Conservation (phyloP, 768 basidiomycete genomes). For the Phylloporus sp. region DNA sequence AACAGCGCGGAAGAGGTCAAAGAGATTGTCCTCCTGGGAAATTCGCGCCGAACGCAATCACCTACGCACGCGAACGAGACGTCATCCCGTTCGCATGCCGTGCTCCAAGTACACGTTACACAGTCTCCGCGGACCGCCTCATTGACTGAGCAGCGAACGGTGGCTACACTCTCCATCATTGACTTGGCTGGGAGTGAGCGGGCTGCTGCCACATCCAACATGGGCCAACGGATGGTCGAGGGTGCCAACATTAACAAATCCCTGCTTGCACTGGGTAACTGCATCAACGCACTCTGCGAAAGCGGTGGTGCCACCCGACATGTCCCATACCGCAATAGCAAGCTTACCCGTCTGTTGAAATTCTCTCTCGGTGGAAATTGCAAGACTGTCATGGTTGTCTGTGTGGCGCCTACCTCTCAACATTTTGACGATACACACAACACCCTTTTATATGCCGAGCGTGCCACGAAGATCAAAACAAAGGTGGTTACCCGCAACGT, state of each 20-base stretch:
- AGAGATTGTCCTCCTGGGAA: constrained; percentile 86
- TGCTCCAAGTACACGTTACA: constrained; percentile 91
- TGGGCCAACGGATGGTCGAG: constrained; percentile 97
- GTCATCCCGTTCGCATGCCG: constrained; percentile 95
- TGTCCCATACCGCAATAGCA: constrained; percentile 96
- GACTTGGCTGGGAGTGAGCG: constrained; percentile 97
- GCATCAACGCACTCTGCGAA: constrained; percentile 97
- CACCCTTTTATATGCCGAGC: constrained; percentile 94
- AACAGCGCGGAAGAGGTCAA: constrained; percentile 89
- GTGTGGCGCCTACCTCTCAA: constrained; percentile 88
- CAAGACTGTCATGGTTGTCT: constrained; percentile 99
- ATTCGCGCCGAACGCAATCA: constrained; percentile 84
- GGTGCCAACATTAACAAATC: constrained; percentile 99
- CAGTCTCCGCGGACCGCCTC: constrained; percentile 85
- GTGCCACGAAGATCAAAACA: constrained; percentile 97
- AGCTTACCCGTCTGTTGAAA: constrained; percentile 94
- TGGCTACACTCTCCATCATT: constrained; percentile 95
- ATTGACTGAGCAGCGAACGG: constrained; percentile 73
- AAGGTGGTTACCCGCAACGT: constrained; percentile 95
- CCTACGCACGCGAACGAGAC: constrained; percentile 96
- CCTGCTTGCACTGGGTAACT: constrained; percentile 93
- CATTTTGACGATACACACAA: constrained; percentile 99
- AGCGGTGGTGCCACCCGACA: constrained; percentile 85
- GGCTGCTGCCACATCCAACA: constrained; percentile 93
- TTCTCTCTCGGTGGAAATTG: constrained; percentile 98